Percentiles rank a stretch among this genome's conserved stretches.
These are phyloP conservation scores for Stagonosporopsis cucurbitacearum DNA, from an alignment of 2,329 filamentous ascomycete genomes.

Conservation along the genomic window DNA sequence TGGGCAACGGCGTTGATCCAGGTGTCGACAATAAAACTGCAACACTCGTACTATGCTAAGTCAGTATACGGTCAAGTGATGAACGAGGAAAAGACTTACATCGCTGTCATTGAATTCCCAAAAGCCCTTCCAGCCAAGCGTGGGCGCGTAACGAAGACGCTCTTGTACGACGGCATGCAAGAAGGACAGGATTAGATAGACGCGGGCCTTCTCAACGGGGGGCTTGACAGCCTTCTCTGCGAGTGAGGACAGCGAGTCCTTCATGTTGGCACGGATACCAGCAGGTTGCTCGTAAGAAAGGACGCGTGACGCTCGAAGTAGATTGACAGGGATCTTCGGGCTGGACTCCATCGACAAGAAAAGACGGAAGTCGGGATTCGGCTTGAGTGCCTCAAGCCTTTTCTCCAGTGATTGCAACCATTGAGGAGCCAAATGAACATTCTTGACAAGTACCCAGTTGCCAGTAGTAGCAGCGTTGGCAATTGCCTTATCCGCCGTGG, in stretches of 20 bases:
- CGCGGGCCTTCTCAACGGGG: constrained; percentile 86
- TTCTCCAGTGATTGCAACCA: constrained; percentile 99
- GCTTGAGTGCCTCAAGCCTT: constrained; percentile 92
- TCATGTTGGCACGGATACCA: constrained; percentile 97
- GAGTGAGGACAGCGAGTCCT: constrained; percentile 88
- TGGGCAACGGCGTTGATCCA: constrained; percentile 87
- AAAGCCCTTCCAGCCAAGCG: constrained; percentile 95
- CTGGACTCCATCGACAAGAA: constrained; percentile 99
- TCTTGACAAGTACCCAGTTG: constrained; percentile 98
- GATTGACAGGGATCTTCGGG: constrained; percentile 93
- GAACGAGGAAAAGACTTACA: constrained; percentile 64
- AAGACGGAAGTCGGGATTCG: constrained; percentile 88
- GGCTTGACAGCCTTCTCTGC: constrained; percentile 77
- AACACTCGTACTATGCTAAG: constrained; percentile 83
- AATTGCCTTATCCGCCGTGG: constrained; percentile 94
- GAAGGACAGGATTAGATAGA: constrained; percentile 93
- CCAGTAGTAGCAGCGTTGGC: constrained; percentile 89
- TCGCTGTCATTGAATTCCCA: constrained; percentile 99
- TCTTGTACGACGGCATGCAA: constrained; percentile 96
- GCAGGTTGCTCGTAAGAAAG: constrained; percentile 98
- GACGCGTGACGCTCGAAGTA: constrained; percentile 90
- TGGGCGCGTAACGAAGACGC: constrained; percentile 90
- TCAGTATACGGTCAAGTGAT: constrained; percentile 40
- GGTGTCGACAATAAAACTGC: constrained; percentile 90
- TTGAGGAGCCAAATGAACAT: constrained; percentile 92